Evolutionary conservation across 768 basidiomycete species (phyloP).

Genomic region (Paxillus involutus): DNA sequence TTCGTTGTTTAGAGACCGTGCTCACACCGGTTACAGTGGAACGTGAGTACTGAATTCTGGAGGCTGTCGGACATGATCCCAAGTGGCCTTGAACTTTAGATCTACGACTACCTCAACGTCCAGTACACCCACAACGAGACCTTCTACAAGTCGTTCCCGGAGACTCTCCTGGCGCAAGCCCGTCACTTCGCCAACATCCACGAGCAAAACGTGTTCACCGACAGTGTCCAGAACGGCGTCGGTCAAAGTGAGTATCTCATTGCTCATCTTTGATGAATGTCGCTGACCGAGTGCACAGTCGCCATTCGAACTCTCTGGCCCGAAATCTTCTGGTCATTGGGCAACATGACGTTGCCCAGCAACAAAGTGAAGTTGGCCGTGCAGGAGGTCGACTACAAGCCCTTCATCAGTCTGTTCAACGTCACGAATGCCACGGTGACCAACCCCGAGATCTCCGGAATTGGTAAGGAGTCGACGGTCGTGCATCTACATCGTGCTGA

Average conservation of each 20-base stretch:
- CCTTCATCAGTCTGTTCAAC: constrained; percentile 84
- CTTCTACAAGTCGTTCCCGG: constrained; percentile 70
- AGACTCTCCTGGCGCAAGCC: constrained; percentile 68
- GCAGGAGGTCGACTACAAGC: constrained; percentile 81
- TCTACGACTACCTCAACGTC: constrained; percentile 76
- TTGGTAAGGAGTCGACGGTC: constrained; percentile 49
- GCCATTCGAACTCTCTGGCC: constrained; percentile 76
- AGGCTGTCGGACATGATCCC: background rate
- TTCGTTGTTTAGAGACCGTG: background rate
- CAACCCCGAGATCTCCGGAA: constrained; percentile 59
- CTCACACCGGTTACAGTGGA: constrained; percentile 51
- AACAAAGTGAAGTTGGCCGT: constrained; percentile 78
- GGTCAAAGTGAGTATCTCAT: constrained; percentile 63
- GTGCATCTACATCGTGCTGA: background rate
- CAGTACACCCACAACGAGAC: constrained; percentile 79
- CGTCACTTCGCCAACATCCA: constrained; percentile 76
- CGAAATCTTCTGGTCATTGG: constrained; percentile 68
- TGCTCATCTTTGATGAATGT: background rate
- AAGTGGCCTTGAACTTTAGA: constrained; percentile 34
- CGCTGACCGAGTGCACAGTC: constrained; percentile 42
- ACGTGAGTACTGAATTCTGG: constrained; percentile 46
- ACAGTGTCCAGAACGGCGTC: constrained; percentile 53
- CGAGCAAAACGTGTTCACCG: constrained; percentile 73
- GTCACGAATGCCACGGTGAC: constrained; percentile 65
- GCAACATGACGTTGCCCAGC: constrained; percentile 70